Percentiles rank a stretch among this genome's conserved stretches.
Evolutionary conservation across 2,329 filamentous ascomycete genomes (phyloP).

Genomic region (Fusarium piperis): DNA sequence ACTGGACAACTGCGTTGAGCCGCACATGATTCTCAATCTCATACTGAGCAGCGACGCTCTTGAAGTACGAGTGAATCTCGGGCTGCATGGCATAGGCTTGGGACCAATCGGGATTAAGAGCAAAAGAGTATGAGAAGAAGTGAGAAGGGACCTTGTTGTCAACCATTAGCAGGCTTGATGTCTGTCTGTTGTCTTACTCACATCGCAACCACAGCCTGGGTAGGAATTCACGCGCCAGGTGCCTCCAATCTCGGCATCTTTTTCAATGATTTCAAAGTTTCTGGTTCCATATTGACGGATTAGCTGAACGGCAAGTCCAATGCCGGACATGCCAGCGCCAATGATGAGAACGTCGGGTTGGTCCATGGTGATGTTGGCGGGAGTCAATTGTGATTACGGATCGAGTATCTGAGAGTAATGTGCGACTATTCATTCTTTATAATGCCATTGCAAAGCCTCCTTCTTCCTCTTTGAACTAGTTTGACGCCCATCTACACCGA

Average conservation of each 20-base stretch:
- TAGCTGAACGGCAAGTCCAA: slow-evolving; percentile 38
- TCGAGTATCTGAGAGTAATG: neutral
- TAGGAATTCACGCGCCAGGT: slow-evolving; percentile 43
- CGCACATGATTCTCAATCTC: slow-evolving; percentile 31
- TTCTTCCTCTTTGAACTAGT: neutral
- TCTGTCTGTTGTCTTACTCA: neutral
- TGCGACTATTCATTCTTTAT: neutral
- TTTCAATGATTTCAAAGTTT: slow-evolving; percentile 41
- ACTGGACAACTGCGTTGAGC: slow-evolving; percentile 31
- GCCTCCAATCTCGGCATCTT: slow-evolving; percentile 31
- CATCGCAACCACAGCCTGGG: slow-evolving; percentile 42
- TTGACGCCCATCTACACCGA: neutral
- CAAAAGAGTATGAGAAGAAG: slow-evolving; percentile 44
- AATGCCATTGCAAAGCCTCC: neutral
- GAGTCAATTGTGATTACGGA: neutral
- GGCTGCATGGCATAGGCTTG: slow-evolving; percentile 40
- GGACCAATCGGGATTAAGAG: slow-evolving; percentile 41
- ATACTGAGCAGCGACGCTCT: slow-evolving; percentile 29
- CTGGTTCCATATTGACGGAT: slow-evolving; percentile 24
- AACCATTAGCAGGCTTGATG: neutral
- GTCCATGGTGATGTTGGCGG: neutral
- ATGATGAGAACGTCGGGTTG: slow-evolving; percentile 40
- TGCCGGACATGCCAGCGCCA: slow-evolving; percentile 43
- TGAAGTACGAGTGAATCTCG: slow-evolving; percentile 41
- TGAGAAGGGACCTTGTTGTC: slow-evolving; percentile 37